Evolutionary conservation across 2,329 filamentous ascomycete species (phyloP).

Genomic region (Aureobasidium leucospermi): DNA sequence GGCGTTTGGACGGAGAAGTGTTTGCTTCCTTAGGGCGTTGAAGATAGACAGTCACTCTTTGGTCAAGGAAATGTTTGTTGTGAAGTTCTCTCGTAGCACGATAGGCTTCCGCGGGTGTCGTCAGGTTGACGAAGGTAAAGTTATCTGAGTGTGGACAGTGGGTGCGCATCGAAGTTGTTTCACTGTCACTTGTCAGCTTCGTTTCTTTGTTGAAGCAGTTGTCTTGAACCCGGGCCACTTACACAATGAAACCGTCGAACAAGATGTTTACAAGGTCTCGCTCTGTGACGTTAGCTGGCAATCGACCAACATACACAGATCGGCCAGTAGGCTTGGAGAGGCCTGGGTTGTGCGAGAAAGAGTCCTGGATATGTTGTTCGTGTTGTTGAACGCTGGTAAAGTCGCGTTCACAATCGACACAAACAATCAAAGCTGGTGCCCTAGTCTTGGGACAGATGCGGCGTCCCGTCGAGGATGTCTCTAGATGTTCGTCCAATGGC

Average conservation of each 20-base stretch:
- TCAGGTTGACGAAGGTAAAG: not conserved
- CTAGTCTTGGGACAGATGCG: constrained; percentile 5
- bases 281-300: not conserved
- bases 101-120: not conserved
- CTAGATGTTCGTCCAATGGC: not conserved
- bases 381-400: not conserved
- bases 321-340: not conserved
- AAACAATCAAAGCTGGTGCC: not conserved
- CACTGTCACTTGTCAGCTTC: not conserved
- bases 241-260: not conserved
- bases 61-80: not conserved
- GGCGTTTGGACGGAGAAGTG: not conserved
- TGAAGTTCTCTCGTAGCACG: constrained; percentile 3
- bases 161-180: constrained; percentile 7
- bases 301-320: not conserved
- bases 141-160: not conserved
- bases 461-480: not conserved
- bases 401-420: constrained; percentile 1
- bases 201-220: not conserved
- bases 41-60: not conserved
- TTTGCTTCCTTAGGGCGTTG: not conserved
- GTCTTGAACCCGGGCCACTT: not conserved
- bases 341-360: not conserved
- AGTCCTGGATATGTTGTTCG: not conserved
- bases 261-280: not conserved